Base-by-base conservation (phyloP, 257 asterid genomes). In the Coffea canephora region DNA sequence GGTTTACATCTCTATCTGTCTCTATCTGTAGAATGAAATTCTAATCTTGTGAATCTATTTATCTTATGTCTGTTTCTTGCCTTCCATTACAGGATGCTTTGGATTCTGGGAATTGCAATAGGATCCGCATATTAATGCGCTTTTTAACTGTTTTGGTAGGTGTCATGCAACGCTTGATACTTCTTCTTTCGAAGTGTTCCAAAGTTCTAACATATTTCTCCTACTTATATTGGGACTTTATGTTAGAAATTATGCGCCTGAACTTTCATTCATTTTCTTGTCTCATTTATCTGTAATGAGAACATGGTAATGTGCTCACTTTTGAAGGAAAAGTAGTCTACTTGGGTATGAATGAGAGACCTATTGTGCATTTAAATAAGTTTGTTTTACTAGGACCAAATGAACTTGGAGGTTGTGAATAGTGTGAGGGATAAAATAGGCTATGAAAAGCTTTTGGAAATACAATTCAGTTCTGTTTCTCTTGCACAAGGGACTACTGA, bases 71-170 rank as follows among this genome's bases (percentile, higher is more conserved):
- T 18, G 36, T 79, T 36, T 15, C 8, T 73, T 73, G 69, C 46
- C 43, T 23, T 76, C 16, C 5, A 70, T 80, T 83, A 75, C 91
- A 95, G 98, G 97, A 73, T 78, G 97, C 97, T n/a, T 84, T 95
- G 81, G 89, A 87, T 78, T 74, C 80, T 71, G 99, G 95, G 80
- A 84, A 88, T 79, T 93, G 93, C 84, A 89, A 90, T 87, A 85
- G 83, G 85, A 90, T 89, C 68, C 98, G 99, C 50, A 84, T 92
- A 86, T 92, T 92, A 76, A 87, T 91, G 96, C 91, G 98, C 61
- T 95, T 93, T 87, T 86, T 92, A 80, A 93, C 98, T 70, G 97
- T 82, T 81, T 85, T 95, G 97, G 98, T 95, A 90, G 69, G 94
- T 84, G 54, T 54, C 36, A 34, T 77, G 67, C 13, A 66, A n/a